These are phyloP conservation scores for Phytophthora idaei DNA, from an alignment of 352 stramenopile species.

Conservation along the genomic window DNA sequence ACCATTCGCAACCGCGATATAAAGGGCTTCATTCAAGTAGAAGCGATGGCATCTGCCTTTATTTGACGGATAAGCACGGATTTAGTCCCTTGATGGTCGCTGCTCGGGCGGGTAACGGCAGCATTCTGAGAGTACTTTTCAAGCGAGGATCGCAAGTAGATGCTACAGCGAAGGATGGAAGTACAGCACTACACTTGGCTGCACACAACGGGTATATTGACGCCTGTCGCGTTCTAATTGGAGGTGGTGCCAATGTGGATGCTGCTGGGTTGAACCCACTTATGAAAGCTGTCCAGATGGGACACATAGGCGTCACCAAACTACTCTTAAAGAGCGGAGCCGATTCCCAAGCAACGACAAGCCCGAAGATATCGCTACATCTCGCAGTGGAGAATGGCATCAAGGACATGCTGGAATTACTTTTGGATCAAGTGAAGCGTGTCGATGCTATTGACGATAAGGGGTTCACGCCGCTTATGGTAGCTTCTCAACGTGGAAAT, in stretches of 20 bases:
- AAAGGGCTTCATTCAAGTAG: not conserved
- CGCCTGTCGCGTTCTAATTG: conserved; percentile 1
- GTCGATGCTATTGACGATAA: too few relatives aligned
- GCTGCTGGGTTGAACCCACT: not conserved
- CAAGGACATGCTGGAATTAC: too few relatives aligned
- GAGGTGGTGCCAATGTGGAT: conserved; percentile 4
- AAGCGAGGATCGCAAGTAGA: not conserved
- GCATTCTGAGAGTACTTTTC: conserved; percentile 4
- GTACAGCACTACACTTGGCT: conserved; percentile 9
- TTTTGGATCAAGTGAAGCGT: too few relatives aligned
- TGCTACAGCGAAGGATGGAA: not conserved
- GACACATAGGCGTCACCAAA: too few relatives aligned
- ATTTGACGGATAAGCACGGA: not conserved
- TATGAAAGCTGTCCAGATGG: not conserved
- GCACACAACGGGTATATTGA: not conserved
- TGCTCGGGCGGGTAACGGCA: not conserved
- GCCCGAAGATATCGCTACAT: too few relatives aligned
- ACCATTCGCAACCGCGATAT: not conserved
- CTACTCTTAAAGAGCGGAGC: too few relatives aligned
- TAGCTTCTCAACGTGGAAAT: too few relatives aligned
- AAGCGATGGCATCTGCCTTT: not conserved
- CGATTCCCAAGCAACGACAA: too few relatives aligned
- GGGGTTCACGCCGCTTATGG: too few relatives aligned
- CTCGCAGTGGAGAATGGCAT: too few relatives aligned
- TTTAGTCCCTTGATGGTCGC: conserved; percentile 1